phyloP scores from a whole-genome alignment of 129 eudicot species.

The Lonicera japonica region DNA sequence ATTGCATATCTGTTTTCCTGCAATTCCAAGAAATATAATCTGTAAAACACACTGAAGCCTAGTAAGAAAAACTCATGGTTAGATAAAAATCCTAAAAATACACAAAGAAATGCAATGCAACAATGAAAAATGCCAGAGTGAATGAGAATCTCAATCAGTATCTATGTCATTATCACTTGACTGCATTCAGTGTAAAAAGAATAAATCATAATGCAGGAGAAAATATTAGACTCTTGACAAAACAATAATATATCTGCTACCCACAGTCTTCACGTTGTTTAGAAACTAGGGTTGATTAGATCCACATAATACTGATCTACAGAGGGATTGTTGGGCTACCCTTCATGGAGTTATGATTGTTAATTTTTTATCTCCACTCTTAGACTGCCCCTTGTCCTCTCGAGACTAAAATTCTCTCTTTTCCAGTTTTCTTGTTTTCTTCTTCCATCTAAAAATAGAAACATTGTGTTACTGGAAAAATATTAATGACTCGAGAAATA shows the following conservation, averaged over 20 bases:
- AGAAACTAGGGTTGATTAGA: not conserved
- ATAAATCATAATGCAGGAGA: not conserved
- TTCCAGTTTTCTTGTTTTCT: too few species aligned
- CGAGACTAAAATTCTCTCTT: too few species aligned
- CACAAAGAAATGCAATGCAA: not conserved
- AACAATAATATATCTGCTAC: not conserved
- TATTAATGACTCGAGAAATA: too few species aligned
- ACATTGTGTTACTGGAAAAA: too few species aligned
- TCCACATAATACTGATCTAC: not conserved
- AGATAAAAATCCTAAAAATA: not conserved
- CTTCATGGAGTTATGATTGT: too few species aligned
- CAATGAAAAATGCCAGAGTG: not conserved
- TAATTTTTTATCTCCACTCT: too few species aligned
- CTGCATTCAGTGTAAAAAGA: not conserved
- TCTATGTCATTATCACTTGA: not conserved
- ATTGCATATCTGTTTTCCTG: constrained; percentile 88
- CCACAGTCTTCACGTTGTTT: not conserved
- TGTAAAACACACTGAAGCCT: not conserved
- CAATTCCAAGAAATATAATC: constrained; percentile 18
- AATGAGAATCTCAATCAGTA: not conserved
- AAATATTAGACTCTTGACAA: not conserved
- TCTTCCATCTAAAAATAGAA: too few species aligned
- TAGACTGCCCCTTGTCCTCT: too few species aligned
- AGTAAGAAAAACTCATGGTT: not conserved
- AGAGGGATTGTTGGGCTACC: too few species aligned